Base-by-base conservation (phyloP, 129 eudicot genomes). In the Sambucus nigra region DNA sequence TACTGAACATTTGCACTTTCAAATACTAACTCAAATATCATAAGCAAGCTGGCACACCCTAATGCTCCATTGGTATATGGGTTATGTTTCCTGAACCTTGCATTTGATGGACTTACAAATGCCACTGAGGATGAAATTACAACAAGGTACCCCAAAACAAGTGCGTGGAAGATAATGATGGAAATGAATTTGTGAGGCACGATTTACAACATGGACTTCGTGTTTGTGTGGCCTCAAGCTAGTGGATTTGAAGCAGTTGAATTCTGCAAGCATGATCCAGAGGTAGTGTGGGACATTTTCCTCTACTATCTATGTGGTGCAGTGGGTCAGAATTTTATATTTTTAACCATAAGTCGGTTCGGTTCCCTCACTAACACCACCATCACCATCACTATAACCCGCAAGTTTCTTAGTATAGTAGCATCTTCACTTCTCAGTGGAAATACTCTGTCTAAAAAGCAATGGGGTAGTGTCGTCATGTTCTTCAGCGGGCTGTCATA, bases 141-240 rank as follows among this genome's bases (percentile, higher is more conserved):
- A n/a, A 91, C 49, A 71, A 85, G 98, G 80, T 85, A 81, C 49
- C 95, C 98, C 1, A 91, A 82, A 61, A 91, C 98, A 42, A 78
- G 77, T 19, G 98, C 98, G 7, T 85, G 98, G 98, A 79, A 85
- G 60, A 91, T 91, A 49, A 91, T 91, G 98, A 72, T 91, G 0
- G 98, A 95, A 50, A 91, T 91, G 98, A 91, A 91, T 60, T 60
- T 91, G 44, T 91, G 95, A 95, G 98, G 98, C 18, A 81, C 95
- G 22, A 71, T 91, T 7, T 85, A 85, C 75, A 91, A 85, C 47
- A n/a, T 76, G 66, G 61, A 71, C 5, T 79, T 77, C 80, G 82
- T 91, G n/a, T n/a, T n/a, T n/a, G n/a, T n/a, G n/a, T n/a, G n/a
- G n/a, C n/a, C n/a, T n/a, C n/a, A n/a, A n/a, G n/a, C n/a, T n/a